These are phyloP conservation scores for Plantago ovata DNA, from an alignment of 257 asterid species.

Conservation along the genomic window DNA sequence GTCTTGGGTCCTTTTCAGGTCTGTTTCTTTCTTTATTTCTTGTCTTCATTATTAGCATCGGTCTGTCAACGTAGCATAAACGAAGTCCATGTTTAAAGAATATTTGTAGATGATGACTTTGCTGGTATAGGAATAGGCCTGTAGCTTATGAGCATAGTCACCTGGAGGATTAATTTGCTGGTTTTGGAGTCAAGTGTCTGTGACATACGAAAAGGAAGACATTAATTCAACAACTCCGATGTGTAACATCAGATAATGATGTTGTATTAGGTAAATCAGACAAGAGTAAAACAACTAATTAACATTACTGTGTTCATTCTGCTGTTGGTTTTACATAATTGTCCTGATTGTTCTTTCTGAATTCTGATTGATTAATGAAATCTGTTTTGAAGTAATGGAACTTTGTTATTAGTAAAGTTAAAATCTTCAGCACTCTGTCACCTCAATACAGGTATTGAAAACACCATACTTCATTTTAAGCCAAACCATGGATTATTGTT, in stretches of 20 bases:
- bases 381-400: too few species aligned
- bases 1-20: background rate
- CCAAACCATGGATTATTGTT: too few species aligned
- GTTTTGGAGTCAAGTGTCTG: background rate
- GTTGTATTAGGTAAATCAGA: constrained; percentile 9
- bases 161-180: background rate
- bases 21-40: too few species aligned
- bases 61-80: constrained; percentile 4
- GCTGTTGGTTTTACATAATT: background rate
- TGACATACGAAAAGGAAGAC: background rate
- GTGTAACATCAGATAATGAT: constrained; percentile 2
- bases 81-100: background rate
- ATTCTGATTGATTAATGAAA: too few species aligned
- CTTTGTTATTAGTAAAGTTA: too few species aligned
- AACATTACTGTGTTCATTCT: background rate
- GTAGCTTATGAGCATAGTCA: too few species aligned
- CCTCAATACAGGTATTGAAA: too few species aligned
- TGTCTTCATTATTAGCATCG: too few species aligned
- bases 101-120: too few species aligned
- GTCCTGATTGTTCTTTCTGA: background rate
- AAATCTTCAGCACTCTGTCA: too few species aligned
- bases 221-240: constrained; percentile 10
- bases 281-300: background rate
- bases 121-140: too few species aligned
- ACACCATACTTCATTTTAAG: too few species aligned